Conservation (phyloP, 2,329 filamentous ascomycete genomes). For the Colletotrichum liriopes region DNA sequence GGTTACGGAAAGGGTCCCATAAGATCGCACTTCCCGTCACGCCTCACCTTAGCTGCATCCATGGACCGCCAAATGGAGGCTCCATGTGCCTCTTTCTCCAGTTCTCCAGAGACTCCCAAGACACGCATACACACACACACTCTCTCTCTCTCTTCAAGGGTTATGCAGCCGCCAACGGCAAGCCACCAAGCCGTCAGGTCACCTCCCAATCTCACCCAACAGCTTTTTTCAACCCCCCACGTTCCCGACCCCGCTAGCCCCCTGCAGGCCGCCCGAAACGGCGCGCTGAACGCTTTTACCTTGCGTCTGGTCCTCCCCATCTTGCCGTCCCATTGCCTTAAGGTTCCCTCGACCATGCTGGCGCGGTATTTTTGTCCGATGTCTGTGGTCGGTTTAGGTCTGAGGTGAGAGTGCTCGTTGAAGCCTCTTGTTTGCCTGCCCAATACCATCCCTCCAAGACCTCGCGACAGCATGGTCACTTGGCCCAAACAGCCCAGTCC, state of each 20-base stretch:
- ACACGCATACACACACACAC: too few species aligned
- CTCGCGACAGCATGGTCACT: constrained; percentile 14
- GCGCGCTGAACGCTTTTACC: constrained; percentile 27
- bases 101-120: neutral
- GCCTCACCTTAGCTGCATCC: constrained; percentile 2
- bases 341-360: neutral
- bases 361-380: neutral
- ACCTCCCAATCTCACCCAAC: neutral
- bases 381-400: neutral
- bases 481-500: constrained; percentile 23
- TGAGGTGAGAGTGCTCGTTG: constrained; percentile 17
- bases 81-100: neutral
- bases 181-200: neutral
- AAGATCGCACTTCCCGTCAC: neutral
- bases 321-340: constrained; percentile 1
- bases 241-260: constrained; percentile 26
- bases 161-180: neutral
- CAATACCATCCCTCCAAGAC: constrained; percentile 15
- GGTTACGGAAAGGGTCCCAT: neutral
- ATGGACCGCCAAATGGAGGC: neutral
- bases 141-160: neutral
- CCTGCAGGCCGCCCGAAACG: constrained; percentile 39
- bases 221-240: constrained; percentile 31
- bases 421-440: constrained; percentile 1
- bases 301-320: constrained; percentile 5